Base-by-base conservation (phyloP, 306 rosid species). In the Chamaecrista fasciculata region DNA sequence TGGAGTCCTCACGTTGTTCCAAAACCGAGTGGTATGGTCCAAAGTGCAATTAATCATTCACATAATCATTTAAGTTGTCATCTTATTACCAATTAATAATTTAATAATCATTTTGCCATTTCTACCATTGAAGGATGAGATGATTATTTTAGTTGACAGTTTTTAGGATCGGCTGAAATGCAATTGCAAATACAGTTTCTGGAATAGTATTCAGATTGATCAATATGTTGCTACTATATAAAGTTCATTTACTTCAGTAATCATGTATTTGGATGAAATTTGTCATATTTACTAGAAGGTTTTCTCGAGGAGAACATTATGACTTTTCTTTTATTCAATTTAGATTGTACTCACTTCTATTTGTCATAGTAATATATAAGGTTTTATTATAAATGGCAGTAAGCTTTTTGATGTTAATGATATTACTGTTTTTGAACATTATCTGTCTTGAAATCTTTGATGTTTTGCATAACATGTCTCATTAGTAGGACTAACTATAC, bases 1-100 rank as follows among this genome's bases (percentile, higher is more conserved):
- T 94, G 99, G 99, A 94, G 97, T 83, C 89, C 97, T 59, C 92
- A 87, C 70, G 83, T 94, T 81, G 99, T 94, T 71, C 89, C 97
- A 9, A 94, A 94, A 83, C 99, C 99, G 36, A 82, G 76, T 58
- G 99, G 99, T 94, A 85, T 25, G 82, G 15, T 43, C 66, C 68
- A 53, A 29, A 64, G 39, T 66, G 37, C 47, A 58, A 49, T 60
- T 20, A 25, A 70, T 78, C 8, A 40, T 39, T 46, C 18, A 34
- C 25, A 59, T 59, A 4, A 64, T 42, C 6, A 29, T 29, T 51
- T 33, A 8, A 34, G 31, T 16, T 70, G 63, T 19, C 49, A 31
- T 63, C 29, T 12, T 28, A 7, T 57, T 62, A 49, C 56, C 43
- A 37, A 5, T 23, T 52, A 53, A 59, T 15, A 28, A 39, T 33